phyloP scores from a whole-genome alignment of 2,329 filamentous ascomycete genomes.

The Drechslerella coelobrocha region DNA sequence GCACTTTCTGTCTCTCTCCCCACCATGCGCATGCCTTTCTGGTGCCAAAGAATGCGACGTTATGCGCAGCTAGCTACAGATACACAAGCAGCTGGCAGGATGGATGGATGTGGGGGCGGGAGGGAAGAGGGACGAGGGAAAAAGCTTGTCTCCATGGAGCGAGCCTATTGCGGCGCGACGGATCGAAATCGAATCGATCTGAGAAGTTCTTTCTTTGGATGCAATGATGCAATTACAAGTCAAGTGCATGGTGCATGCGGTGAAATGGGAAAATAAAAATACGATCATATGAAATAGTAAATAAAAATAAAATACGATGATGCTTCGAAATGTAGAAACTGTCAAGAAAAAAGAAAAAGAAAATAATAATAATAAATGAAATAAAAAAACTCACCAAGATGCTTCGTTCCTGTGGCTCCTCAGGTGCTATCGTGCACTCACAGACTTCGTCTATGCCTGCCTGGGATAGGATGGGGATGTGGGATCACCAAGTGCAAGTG shows the following conservation, averaged over 20 bases:
- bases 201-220: not conserved
- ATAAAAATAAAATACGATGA: slow-evolving; percentile 28
- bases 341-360: slow-evolving; percentile 1
- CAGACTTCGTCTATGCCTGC: slow-evolving; percentile 41
- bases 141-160: not conserved
- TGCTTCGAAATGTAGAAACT: not conserved
- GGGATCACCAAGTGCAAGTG: slow-evolving; percentile 25
- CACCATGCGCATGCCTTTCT: too few relatives aligned
- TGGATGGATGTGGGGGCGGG: slow-evolving; percentile 2
- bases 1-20: not conserved
- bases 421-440: not conserved
- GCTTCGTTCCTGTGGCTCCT: not conserved
- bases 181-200: not conserved
- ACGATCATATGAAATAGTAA: slow-evolving; percentile 4
- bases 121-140: not conserved
- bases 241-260: not conserved
- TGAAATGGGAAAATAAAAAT: not conserved
- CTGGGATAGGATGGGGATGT: slow-evolving; percentile 35
- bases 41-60: too few relatives aligned
- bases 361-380: slow-evolving; percentile 4
- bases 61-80: not conserved
- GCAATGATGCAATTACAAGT: not conserved
- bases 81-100: too few relatives aligned
- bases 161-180: slow-evolving; percentile 3
- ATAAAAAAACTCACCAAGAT: slow-evolving; percentile 35